phyloP scores from a whole-genome alignment of 768 basidiomycete species.

The Trametes sanguinea region DNA sequence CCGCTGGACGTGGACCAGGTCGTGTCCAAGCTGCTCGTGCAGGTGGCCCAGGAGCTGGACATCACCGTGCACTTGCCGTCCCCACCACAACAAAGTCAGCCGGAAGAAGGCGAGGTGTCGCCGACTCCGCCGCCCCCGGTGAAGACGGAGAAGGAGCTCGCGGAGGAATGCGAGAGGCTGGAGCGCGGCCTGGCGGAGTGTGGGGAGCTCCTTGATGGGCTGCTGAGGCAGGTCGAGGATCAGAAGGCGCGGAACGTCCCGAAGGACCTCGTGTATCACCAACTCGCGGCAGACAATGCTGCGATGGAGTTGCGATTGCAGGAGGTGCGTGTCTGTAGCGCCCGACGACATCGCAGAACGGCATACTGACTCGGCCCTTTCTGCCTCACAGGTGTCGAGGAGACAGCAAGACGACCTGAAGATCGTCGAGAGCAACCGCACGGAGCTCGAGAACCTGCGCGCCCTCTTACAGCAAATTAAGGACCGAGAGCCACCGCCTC shows the following conservation, averaged over 20 bases:
- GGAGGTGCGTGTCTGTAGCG: not conserved
- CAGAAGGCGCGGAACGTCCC: constrained; percentile 1
- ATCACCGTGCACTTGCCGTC: not conserved
- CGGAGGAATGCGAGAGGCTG: constrained; percentile 7
- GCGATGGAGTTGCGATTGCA: not conserved
- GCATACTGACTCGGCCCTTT: too few species aligned
- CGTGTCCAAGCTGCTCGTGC: not conserved
- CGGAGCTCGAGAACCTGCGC: constrained; percentile 3
- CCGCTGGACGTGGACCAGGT: not conserved
- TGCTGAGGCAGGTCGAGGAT: constrained; percentile 5
- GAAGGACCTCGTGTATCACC: constrained; percentile 7
- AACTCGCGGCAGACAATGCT: constrained; percentile 9
- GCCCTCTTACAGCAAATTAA: not conserved
- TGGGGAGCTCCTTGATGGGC: not conserved
- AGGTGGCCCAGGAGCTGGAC: not conserved
- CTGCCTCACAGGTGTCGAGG: not conserved
- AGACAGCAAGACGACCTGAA: not conserved
- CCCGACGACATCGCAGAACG: not conserved
- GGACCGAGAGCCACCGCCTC: constrained; percentile 9
- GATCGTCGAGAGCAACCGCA: not conserved
- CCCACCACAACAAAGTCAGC: not conserved
- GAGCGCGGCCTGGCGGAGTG: not conserved
- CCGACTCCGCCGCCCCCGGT: not conserved
- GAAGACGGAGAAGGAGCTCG: constrained; percentile 9
- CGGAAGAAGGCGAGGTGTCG: constrained; percentile 6